Evolutionary conservation across 2,329 filamentous ascomycete species (phyloP), one percentile per base, ranked within the genome.

Genomic region (Neopestalotiopsis clavispora): DNA sequence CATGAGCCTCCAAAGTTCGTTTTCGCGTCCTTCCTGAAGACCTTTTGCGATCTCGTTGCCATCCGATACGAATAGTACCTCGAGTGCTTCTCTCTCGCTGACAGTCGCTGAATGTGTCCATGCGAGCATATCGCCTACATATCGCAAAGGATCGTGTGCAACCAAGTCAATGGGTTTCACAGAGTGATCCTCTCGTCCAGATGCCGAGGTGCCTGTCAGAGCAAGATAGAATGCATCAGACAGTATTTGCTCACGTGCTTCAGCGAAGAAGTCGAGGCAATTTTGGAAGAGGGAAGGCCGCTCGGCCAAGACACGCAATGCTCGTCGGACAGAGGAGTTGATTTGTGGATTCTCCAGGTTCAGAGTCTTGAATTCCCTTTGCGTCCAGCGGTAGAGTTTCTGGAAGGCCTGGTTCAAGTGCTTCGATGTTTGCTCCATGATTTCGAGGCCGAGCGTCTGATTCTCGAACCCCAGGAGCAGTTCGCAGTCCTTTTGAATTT

Each of bases 261-360:
- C 95, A 4, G 95, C 93, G 75, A 99, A 98, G 78, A 92, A 94
- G 78, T 98, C 94, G 4, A 99, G 86, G 77, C 95, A 98, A 77
- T 90, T 97, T 78, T 98, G 94, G 81, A 99, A 98, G 1, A 98
- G 84, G 2, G 92, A 91, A 1, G 96, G 96, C 38, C 95, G 85
- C 78, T 98, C 96, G 13, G 96, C 94, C 20, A 99, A 85, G 12
- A 97, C 93, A 63, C 94, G 89, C 52, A 99, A 85, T 28, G 94
- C 94, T 68, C 91, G 89, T 65, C 95, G 89, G 71, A 99, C 95
- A 0, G 93, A 91, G 23, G 91, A 88, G 77, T 92, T 95, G 78
- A 98, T 95, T 75, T 97, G 95, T 0, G 95, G 95, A 73, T 97
- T 97, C 76, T 99, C 96, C 9, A 98, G 87, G 78, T 98, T 97